phyloP scores from a whole-genome alignment of 2,329 filamentous ascomycete genomes.

The Phyllosticta ampelicida region DNA sequence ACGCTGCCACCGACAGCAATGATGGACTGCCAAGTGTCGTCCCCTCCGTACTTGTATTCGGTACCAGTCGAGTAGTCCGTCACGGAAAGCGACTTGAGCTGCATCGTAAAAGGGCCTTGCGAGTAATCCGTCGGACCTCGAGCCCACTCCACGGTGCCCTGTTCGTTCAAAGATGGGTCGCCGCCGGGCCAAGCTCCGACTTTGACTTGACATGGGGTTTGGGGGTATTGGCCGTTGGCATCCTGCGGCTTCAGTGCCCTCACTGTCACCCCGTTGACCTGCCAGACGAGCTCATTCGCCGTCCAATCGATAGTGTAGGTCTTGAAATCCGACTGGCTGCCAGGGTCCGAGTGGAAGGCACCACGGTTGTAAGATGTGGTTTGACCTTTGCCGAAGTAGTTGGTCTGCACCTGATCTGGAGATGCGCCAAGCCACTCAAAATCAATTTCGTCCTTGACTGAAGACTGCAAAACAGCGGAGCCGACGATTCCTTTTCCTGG shows the following conservation, averaged over 20 bases:
- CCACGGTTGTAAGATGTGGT: slow-evolving; percentile 80
- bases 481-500: slow-evolving; percentile 88
- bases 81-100: slow-evolving; percentile 62
- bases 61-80: slow-evolving; percentile 90
- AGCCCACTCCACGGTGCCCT: slow-evolving; percentile 84
- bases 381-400: slow-evolving; percentile 93
- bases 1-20: slow-evolving; percentile 65
- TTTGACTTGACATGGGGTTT: slow-evolving; percentile 91
- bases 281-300: slow-evolving; percentile 72
- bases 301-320: slow-evolving; percentile 94
- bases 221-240: slow-evolving; percentile 73
- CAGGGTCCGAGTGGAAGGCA: slow-evolving; percentile 57
- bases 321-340: slow-evolving; percentile 66
- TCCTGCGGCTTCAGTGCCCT: slow-evolving; percentile 61
- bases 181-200: slow-evolving; percentile 89
- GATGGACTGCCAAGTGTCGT: slow-evolving; percentile 74
- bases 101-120: slow-evolving; percentile 76
- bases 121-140: slow-evolving; percentile 76
- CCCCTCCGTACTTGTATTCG: slow-evolving; percentile 67
- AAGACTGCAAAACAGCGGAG: slow-evolving; percentile 81
- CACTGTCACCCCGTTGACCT: slow-evolving; percentile 65
- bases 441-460: slow-evolving; percentile 91
- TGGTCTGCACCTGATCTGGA: slow-evolving; percentile 72
- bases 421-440: slow-evolving; percentile 89
- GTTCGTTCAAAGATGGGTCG: slow-evolving; percentile 68